Percentiles rank a stretch among this genome's conserved stretches.
Conservation (phyloP, 306 rosid genomes). For the Cucumis sativus region DNA sequence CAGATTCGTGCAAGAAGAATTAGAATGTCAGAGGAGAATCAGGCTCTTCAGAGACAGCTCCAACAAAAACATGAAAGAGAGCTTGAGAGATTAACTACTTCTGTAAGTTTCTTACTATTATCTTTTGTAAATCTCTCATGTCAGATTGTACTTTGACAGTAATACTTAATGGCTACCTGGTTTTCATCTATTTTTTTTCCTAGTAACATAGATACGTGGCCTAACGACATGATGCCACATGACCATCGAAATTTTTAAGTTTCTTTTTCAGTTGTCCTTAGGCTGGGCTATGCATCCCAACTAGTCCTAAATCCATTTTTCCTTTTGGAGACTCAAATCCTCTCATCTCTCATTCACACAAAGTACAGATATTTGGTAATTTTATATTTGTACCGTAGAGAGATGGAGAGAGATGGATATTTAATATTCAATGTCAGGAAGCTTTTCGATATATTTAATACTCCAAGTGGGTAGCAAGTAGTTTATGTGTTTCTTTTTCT, state of each 20-base stretch:
- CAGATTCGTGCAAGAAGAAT: conserved; percentile 64
- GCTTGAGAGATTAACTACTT: conserved; percentile 40
- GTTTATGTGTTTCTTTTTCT: background rate
- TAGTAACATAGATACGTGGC: too few species aligned
- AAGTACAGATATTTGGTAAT: too few species aligned
- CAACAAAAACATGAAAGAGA: conserved; percentile 57
- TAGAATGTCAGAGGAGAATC: conserved; percentile 81
- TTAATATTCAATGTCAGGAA: background rate
- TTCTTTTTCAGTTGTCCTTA: too few species aligned
- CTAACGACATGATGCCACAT: too few species aligned
- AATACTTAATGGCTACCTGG: background rate
- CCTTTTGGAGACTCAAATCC: too few species aligned
- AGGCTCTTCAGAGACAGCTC: conserved; percentile 52
- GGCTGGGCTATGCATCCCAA: background rate
- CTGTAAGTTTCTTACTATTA: conserved; percentile 28
- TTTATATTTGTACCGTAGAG: too few species aligned
- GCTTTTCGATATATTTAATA: background rate
- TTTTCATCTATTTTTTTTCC: too few species aligned
- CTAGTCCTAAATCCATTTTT: background rate
- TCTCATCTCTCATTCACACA: too few species aligned
- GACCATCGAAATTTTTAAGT: too few species aligned
- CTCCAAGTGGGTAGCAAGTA: background rate
- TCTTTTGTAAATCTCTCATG: background rate
- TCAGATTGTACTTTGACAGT: background rate
- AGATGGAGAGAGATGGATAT: too few species aligned